Conservation (phyloP, 352 stramenopile genomes). For the Phytophthora megakarya region DNA sequence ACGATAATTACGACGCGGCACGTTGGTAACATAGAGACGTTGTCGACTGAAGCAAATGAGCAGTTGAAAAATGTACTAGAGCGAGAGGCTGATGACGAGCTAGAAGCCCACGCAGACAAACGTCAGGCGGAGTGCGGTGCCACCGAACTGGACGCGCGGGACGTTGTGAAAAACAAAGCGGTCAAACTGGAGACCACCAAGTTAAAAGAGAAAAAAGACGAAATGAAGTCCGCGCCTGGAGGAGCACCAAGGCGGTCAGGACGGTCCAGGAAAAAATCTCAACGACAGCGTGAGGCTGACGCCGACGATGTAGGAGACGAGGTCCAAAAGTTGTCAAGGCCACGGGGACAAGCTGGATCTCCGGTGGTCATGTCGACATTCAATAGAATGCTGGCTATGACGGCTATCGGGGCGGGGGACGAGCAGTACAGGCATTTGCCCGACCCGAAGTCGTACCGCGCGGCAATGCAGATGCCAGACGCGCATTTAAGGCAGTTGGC, state of each 20-base stretch:
- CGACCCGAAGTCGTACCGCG: neutral
- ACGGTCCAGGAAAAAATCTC: neutral
- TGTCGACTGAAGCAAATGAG: neutral
- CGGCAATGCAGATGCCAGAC: neutral
- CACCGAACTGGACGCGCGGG: neutral
- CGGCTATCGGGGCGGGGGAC: neutral
- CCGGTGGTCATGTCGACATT: neutral
- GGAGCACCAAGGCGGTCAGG: neutral
- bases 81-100: neutral
- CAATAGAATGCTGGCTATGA: neutral
- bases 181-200: too few relatives aligned
- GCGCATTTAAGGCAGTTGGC: neutral
- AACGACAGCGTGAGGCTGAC: neutral
- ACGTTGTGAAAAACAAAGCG: too few relatives aligned
- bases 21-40: neutral
- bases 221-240: too few relatives aligned
- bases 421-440: neutral
- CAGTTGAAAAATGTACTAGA: neutral
- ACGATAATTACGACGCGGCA: neutral
- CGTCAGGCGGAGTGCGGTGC: neutral
- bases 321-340: too few relatives aligned
- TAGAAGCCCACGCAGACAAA: neutral
- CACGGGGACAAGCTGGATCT: too few relatives aligned
- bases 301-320: too few relatives aligned
- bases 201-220: too few relatives aligned